These are phyloP conservation scores for Pterula multifida DNA, from an alignment of 1,284 basidiomycete species.

Conservation along the genomic window DNA sequence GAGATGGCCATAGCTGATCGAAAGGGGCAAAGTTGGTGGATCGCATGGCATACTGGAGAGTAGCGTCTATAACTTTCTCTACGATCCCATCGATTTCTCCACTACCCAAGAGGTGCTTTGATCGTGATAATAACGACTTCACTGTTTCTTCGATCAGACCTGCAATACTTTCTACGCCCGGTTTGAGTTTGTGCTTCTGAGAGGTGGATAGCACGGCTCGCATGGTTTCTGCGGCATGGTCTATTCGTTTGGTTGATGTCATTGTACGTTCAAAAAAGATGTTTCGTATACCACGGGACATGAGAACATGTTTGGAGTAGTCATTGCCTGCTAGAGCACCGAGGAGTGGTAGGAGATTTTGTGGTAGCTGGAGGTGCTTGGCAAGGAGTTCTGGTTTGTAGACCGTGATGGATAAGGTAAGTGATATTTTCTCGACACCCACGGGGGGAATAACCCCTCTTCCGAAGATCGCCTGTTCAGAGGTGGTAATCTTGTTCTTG, in stretches of 20 bases:
- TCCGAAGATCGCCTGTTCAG: slow-evolving; percentile 17
- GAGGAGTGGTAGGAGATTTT: slow-evolving; percentile 70
- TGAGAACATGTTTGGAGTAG: slow-evolving; percentile 41
- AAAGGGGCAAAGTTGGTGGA: slow-evolving; percentile 23
- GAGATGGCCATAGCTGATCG: slow-evolving; percentile 34
- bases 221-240: slow-evolving; percentile 42
- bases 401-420: slow-evolving; percentile 41
- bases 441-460: slow-evolving; percentile 48
- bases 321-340: slow-evolving; percentile 84
- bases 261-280: slow-evolving; percentile 58
- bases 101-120: slow-evolving; percentile 32
- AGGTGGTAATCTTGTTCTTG: slow-evolving; percentile 21
- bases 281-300: slow-evolving; percentile 37
- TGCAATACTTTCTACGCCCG: slow-evolving; percentile 53
- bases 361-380: slow-evolving; percentile 52
- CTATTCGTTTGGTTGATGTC: slow-evolving; percentile 44
- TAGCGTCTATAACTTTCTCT: slow-evolving; percentile 58
- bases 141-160: slow-evolving; percentile 63
- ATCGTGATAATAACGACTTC: slow-evolving; percentile 39
- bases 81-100: slow-evolving; percentile 55
- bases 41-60: slow-evolving; percentile 62
- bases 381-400: slow-evolving; percentile 61
- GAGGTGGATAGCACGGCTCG: slow-evolving; percentile 34
- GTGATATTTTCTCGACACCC: slow-evolving; percentile 18
- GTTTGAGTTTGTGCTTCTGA: slow-evolving; percentile 35